Evolutionary conservation across 495 filamentous ascomycete genomes (phyloP).

Genomic region (Talaromyces nanjingensis): DNA sequence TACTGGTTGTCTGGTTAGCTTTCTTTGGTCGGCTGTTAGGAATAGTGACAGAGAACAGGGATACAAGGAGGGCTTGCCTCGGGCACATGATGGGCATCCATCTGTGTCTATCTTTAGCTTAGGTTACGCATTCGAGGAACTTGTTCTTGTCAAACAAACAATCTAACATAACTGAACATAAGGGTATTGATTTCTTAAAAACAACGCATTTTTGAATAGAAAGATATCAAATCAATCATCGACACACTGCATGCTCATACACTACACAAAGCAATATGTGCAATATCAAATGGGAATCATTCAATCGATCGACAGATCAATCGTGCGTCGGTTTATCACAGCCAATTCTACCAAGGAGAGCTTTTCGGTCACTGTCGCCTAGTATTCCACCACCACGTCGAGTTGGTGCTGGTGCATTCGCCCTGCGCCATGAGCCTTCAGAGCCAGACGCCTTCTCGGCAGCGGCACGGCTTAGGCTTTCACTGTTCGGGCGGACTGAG

Average conservation of each 20-base stretch:
- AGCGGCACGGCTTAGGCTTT: slow-evolving; percentile 16
- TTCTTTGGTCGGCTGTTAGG: not conserved
- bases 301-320: not conserved
- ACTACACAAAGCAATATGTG: slow-evolving; percentile 3
- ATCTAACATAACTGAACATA: not conserved
- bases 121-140: not conserved
- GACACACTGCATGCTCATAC: not conserved
- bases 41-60: not conserved
- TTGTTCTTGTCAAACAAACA: not conserved
- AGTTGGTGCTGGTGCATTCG: slow-evolving; percentile 30
- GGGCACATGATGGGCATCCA: not conserved
- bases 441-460: slow-evolving; percentile 29
- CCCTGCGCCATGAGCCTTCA: slow-evolving; percentile 35
- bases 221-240: slow-evolving; percentile 6
- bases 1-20: no score
- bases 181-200: slow-evolving; percentile 9
- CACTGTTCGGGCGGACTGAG: slow-evolving; percentile 18
- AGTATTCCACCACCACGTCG: slow-evolving; percentile 41
- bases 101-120: no score
- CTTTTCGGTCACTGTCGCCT: slow-evolving; percentile 63
- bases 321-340: slow-evolving; percentile 55
- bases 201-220: slow-evolving; percentile 4
- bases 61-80: not conserved
- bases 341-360: slow-evolving; percentile 64
- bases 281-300: slow-evolving; percentile 13